Percentiles rank a stretch among this genome's conserved stretches.
phyloP scores from a whole-genome alignment of 352 stramenopile genomes.

The Globisporangium splendens region DNA sequence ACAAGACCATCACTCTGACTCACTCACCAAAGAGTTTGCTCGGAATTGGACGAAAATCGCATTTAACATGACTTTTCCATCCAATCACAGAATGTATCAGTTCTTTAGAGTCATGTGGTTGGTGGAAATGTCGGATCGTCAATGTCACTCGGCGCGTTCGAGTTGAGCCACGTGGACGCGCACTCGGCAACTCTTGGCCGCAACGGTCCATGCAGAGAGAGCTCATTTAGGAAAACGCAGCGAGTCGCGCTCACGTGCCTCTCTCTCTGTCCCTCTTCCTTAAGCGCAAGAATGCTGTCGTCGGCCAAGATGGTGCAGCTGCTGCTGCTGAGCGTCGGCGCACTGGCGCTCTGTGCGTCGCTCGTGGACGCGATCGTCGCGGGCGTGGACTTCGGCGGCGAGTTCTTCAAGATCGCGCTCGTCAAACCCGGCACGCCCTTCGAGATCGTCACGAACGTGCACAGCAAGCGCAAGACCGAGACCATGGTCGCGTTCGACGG shows the following conservation, averaged over 20 bases:
- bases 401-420: constrained; percentile 86
- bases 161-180: no score
- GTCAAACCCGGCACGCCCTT: constrained; percentile 93
- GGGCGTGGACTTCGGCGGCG: constrained; percentile 95
- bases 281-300: constrained; percentile 18
- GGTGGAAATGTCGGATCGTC: no score
- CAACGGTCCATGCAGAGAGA: not conserved
- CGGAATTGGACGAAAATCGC: no score
- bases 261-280: not conserved
- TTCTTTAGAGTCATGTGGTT: no score
- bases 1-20: not conserved
- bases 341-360: constrained; percentile 1
- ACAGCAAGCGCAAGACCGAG: constrained; percentile 98
- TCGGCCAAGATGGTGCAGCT: constrained; percentile 21
- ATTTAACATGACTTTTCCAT: no score
- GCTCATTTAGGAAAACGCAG: constrained; percentile 1
- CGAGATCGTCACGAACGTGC: constrained; percentile 97
- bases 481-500: constrained; percentile 90
- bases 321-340: constrained; percentile 23
- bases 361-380: constrained; percentile 52
- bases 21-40: not conserved
- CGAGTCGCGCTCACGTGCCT: not conserved
- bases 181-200: no score
- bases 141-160: no score
- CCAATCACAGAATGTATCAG: no score